phyloP scores from a whole-genome alignment of 2,329 filamentous ascomycete genomes.

The Sodiomyces alkalinus region DNA sequence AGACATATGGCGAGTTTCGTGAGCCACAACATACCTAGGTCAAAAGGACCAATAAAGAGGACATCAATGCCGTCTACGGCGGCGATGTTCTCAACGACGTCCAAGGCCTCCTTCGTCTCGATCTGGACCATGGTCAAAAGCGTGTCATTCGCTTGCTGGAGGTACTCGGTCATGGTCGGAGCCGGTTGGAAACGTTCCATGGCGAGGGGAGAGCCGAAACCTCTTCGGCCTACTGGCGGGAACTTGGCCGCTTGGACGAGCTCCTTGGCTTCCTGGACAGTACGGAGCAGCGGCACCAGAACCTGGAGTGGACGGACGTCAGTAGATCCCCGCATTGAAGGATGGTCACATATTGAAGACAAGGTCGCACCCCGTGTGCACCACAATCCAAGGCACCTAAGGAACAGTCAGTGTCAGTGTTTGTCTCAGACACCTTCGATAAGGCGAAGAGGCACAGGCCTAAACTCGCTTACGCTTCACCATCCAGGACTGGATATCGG shows the following conservation, averaged over 20 bases:
- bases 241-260: slow-evolving; percentile 39
- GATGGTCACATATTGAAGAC: not conserved
- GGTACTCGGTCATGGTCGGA: slow-evolving; percentile 37
- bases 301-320: slow-evolving; percentile 14
- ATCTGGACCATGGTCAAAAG: slow-evolving; percentile 54
- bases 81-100: slow-evolving; percentile 45
- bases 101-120: slow-evolving; percentile 47
- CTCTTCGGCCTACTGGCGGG: slow-evolving; percentile 36
- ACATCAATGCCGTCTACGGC: slow-evolving; percentile 44
- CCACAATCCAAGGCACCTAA: slow-evolving; percentile 41
- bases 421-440: not conserved
- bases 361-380: slow-evolving; percentile 34
- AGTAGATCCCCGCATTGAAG: not conserved
- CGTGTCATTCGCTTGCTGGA: slow-evolving; percentile 38
- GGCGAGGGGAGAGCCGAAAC: slow-evolving; percentile 40
- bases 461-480: slow-evolving; percentile 35
- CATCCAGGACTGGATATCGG: slow-evolving; percentile 40
- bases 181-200: slow-evolving; percentile 31
- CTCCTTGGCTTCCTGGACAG: slow-evolving; percentile 32
- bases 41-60: slow-evolving; percentile 51
- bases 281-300: slow-evolving; percentile 38
- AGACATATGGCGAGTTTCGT: slow-evolving; percentile 4
- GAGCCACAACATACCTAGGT: slow-evolving; percentile 28
- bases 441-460: too few relatives aligned
- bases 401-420: not conserved